phyloP scores from a whole-genome alignment of 371 early-diverging fungal genomes.

The Actinomucor elegans region DNA sequence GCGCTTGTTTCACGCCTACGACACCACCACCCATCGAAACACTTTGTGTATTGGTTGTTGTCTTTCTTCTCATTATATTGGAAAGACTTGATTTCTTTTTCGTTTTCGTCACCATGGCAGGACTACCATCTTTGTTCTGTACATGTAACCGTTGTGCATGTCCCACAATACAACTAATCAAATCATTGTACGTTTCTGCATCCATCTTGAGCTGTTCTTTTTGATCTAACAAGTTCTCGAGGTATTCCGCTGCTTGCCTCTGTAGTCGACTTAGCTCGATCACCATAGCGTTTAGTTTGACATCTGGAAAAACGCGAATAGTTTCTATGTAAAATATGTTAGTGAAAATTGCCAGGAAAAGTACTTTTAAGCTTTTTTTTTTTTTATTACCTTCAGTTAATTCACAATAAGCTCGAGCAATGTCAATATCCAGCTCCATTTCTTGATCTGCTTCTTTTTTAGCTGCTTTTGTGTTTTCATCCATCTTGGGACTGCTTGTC shows the following conservation, averaged over 20 bases:
- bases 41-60: slow-evolving; percentile 22
- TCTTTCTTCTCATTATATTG: slow-evolving; percentile 31
- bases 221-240: slow-evolving; percentile 76
- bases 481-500: slow-evolving; percentile 19
- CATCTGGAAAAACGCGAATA: slow-evolving; percentile 58
- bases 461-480: slow-evolving; percentile 11
- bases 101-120: slow-evolving; percentile 51
- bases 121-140: slow-evolving; percentile 49
- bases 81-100: slow-evolving; percentile 37
- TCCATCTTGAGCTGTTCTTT: slow-evolving; percentile 86
- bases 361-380: too few relatives aligned
- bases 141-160: slow-evolving; percentile 62
- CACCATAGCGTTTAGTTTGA: slow-evolving; percentile 58
- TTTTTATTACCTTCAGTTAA: slow-evolving; percentile 51
- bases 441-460: slow-evolving; percentile 37
- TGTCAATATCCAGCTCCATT: slow-evolving; percentile 49
- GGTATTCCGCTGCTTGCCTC: slow-evolving; percentile 61
- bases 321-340: too few relatives aligned
- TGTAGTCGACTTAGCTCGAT: slow-evolving; percentile 52
- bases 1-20: slow-evolving; percentile 38
- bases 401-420: slow-evolving; percentile 55
- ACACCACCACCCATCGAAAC: slow-evolving; percentile 53
- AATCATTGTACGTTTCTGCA: slow-evolving; percentile 84
- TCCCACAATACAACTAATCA: slow-evolving; percentile 80
- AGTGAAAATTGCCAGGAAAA: too few relatives aligned